Evolutionary conservation across 2,329 filamentous ascomycete species (phyloP), one percentile per base, ranked within the genome.

Genomic region (Esteya vermicola): DNA sequence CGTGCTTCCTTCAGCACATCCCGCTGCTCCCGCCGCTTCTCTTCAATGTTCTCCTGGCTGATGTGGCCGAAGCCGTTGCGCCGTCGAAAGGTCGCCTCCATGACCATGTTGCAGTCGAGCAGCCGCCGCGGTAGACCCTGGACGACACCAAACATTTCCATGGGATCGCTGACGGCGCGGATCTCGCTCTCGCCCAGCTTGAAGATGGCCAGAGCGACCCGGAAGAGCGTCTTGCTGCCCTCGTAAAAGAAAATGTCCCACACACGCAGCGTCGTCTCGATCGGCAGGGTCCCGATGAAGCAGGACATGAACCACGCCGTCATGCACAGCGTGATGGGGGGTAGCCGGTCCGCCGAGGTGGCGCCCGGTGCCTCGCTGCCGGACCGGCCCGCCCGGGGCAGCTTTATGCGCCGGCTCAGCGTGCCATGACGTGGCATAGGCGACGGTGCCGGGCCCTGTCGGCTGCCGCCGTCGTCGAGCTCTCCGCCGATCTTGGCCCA

Each of bases 221-320:
- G 83, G 63, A 95, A 96, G 7, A 96, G 72, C 1, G 86, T 94
- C 57, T 91, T 93, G 36, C 82, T 86, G 4, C 89, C 89, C 59
- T 96, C 89, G 58, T 93, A 94, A 57, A 95, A 93, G 54, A 96
- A 88, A 1, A 85, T 76, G 51, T 96, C 89, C 89, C 89, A 96
- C 2, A 95, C 85, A 8, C 89, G 81, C 16, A 95, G 70, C 0
- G 88, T 89, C 16, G 81, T 85, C 61, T 96, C 89, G 45, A 93
- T 86, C 2, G 89, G 89, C 16, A 96, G 64, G 1, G 85, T 93
- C 39, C 88, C 86, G 45, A 95, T 91, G 57, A 91, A 95, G 51
- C 91, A 83, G 36, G 84, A 93, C 89, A 96, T 95, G 58, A 96
- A 93, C 89, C 89, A 96, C 4, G 88, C 84, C 9, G 88, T 94